Conservation (phyloP, 495 filamentous ascomycete genomes). For the Articulospora tetracladia region DNA sequence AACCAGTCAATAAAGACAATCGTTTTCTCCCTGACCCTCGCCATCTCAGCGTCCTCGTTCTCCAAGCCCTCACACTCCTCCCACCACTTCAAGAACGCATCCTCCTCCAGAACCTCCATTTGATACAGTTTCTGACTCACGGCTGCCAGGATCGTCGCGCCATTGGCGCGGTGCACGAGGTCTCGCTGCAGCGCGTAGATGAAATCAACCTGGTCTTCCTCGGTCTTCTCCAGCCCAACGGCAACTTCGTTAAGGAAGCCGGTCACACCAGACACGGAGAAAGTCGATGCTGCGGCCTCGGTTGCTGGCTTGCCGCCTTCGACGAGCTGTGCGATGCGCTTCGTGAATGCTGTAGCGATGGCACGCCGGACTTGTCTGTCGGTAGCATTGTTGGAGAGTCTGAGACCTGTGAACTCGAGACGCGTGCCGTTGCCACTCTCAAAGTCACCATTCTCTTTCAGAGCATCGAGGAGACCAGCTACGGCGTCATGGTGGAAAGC, state of each 20-base stretch:
- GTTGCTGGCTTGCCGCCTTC: constrained; percentile 51
- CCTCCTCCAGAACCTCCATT: constrained; percentile 82
- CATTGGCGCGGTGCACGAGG: constrained; percentile 52
- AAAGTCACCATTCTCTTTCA: constrained; percentile 69
- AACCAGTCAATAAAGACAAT: constrained; percentile 83
- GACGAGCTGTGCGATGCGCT: constrained; percentile 70
- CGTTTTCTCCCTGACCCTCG: constrained; percentile 64
- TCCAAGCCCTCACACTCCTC: constrained; percentile 44
- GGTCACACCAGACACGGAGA: constrained; percentile 40
- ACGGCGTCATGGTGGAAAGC: constrained; percentile 88
- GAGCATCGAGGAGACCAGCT: constrained; percentile 74
- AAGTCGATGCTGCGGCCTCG: constrained; percentile 61
- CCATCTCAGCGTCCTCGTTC: constrained; percentile 55
- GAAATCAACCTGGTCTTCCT: constrained; percentile 79
- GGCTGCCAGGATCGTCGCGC: constrained; percentile 62
- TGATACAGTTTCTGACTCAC: constrained; percentile 78
- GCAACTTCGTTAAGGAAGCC: constrained; percentile 51
- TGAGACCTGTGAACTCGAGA: constrained; percentile 83
- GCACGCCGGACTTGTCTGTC: constrained; percentile 84
- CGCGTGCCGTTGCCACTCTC: constrained; percentile 61
- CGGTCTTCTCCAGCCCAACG: constrained; percentile 48
- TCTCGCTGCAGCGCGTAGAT: constrained; percentile 78
- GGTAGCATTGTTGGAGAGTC: constrained; percentile 84
- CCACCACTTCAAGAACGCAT: constrained; percentile 78
- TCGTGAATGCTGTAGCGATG: constrained; percentile 79